These are phyloP conservation scores for Cucurbita maxima DNA, from an alignment of 306 rosid species.

Conservation along the genomic window DNA sequence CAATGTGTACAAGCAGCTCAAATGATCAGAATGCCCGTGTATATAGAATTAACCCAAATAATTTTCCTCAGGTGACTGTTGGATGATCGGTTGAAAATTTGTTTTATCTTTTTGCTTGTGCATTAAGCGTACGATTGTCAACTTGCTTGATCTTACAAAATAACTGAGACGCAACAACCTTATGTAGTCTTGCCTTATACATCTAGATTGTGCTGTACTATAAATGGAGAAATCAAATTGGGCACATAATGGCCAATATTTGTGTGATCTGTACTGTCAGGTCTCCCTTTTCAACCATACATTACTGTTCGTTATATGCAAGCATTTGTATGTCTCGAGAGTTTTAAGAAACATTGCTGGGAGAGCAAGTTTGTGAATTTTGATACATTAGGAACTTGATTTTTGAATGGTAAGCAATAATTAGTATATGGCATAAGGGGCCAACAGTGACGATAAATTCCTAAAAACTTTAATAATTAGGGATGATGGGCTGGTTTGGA, in stretches of 20 bases:
- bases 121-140: neutral
- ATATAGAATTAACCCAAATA: slow-evolving; percentile 9
- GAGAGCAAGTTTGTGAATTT: neutral
- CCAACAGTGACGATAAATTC: neutral
- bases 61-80: slow-evolving; percentile 38
- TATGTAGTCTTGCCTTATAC: neutral
- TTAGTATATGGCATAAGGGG: neutral
- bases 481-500: neutral
- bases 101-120: neutral
- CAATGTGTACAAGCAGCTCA: slow-evolving; percentile 14
- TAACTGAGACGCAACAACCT: neutral
- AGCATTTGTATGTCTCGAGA: neutral
- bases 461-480: neutral
- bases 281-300: neutral
- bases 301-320: neutral
- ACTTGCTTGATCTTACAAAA: neutral
- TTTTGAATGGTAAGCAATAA: neutral
- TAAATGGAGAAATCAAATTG: neutral
- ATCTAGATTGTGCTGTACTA: neutral
- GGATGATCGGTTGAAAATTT: neutral
- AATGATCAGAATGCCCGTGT: slow-evolving; percentile 20
- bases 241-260: neutral
- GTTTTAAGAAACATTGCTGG: neutral
- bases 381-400: neutral
- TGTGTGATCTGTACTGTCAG: neutral